phyloP scores from a whole-genome alignment of 768 basidiomycete genomes.

The Coprinopsis marcescibilis region DNA sequence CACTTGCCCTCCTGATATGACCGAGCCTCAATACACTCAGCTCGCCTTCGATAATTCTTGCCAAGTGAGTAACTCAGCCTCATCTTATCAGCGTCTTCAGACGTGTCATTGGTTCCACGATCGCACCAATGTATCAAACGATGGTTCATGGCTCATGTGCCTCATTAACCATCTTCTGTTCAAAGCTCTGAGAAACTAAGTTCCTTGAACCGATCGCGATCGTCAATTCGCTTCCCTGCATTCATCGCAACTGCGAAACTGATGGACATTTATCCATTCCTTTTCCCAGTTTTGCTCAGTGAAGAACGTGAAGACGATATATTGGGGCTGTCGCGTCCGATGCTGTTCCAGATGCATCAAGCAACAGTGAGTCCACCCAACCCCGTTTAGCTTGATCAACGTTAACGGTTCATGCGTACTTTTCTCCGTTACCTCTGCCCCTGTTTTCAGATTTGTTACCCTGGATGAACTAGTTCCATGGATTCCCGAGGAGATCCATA shows the following conservation, averaged over 20 bases:
- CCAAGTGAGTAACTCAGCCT: slow-evolving; percentile 28
- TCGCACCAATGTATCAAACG: no score
- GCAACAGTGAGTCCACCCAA: slow-evolving; percentile 21
- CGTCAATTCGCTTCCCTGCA: slow-evolving; percentile 14
- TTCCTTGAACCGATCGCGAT: neutral
- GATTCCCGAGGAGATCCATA: slow-evolving; percentile 20
- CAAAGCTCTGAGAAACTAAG: no score
- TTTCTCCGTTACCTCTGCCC: neutral
- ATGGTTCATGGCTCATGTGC: no score
- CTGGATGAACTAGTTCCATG: slow-evolving; percentile 21
- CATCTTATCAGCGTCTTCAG: slow-evolving; percentile 5
- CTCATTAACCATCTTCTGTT: no score
- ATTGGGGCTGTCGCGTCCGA: slow-evolving; percentile 32
- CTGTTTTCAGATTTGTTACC: slow-evolving; percentile 25
- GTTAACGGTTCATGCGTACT: neutral
- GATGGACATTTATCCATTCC: slow-evolving; percentile 8
- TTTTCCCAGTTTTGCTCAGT: slow-evolving; percentile 27
- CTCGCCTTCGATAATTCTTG: slow-evolving; percentile 41
- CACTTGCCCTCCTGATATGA: slow-evolving; percentile 36
- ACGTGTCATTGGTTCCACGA: no score
- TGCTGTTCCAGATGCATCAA: slow-evolving; percentile 31
- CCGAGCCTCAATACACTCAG: slow-evolving; percentile 38
- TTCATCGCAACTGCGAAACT: slow-evolving; percentile 10
- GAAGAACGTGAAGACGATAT: slow-evolving; percentile 24
- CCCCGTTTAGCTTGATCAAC: neutral